Base-by-base conservation (phyloP, 2,329 filamentous ascomycete species). In the Herpotrichia juniperi region DNA sequence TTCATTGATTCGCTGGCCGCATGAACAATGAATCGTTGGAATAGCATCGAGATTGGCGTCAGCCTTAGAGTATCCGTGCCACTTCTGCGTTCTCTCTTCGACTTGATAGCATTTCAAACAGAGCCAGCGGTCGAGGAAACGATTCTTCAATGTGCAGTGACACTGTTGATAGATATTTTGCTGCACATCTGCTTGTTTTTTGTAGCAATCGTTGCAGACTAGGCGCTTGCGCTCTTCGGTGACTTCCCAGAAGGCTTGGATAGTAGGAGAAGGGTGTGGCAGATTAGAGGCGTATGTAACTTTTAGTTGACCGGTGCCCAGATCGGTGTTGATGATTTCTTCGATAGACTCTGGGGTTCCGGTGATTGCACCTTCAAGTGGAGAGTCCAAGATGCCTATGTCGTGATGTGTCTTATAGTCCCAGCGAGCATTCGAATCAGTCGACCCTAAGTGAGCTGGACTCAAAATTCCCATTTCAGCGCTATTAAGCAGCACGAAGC, bases 341-440 rank as follows among this genome's bases (percentile, higher is more conserved):
- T 63, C 56, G 26, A 73, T 57, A 17, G 48, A 56, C 35, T 69
- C 63, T 6, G 61, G 59, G n/a, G 55, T 52, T 1, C 59, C 62
- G 46, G 49, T 55, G 2, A 46, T 35, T n/a, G 50, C 43, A 4
- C 52, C 35, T 12, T 65, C 60, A 7, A 70, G 57, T 0, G 69
- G 67, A 19, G 63, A 50, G 14, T 71, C 69, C 16, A 73, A 60
- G 19, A 61, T 65, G 3, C 69, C 69, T 55, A 66, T 60, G 24
- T 73, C 69, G 32, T 72, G 69, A 37, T 70, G 62, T 17, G 42
- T 24, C 1, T 11, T 11, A 19, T 9, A 40, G 40, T 34, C 5
- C 42, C 14, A 24, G 48, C 19, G 16, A 19, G 45, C 22, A 1
- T 25, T 22, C 10, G n/a, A n/a, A 12, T 46, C 31, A 11, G 46